phyloP scores from a whole-genome alignment of 192 early-diverging fungal genomes.

The Endogone sp. region DNA sequence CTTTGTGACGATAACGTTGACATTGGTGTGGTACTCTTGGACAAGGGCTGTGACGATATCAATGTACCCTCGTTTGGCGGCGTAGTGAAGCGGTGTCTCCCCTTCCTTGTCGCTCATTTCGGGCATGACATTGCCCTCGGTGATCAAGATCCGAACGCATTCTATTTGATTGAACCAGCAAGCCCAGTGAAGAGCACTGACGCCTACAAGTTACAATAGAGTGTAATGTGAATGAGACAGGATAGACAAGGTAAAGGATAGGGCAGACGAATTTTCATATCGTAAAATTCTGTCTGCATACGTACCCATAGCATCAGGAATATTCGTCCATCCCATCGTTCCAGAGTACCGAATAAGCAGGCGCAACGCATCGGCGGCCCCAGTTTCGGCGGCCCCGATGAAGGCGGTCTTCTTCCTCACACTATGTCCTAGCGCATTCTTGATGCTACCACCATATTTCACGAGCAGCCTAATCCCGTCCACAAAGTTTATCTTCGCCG shows the following conservation, averaged over 20 bases:
- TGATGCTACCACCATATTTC: conserved; percentile 22
- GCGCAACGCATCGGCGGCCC: not conserved
- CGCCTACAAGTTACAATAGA: conserved; percentile 18
- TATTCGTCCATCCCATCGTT: conserved; percentile 7
- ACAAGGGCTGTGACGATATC: conserved; percentile 39
- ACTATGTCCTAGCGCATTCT: conserved; percentile 14
- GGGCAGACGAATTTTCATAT: no score
- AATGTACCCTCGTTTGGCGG: conserved; percentile 32
- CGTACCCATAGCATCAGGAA: conserved; percentile 15
- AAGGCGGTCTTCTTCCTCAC: conserved; percentile 20
- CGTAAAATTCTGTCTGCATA: not conserved
- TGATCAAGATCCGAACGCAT: conserved; percentile 14
- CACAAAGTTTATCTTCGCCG: conserved; percentile 27
- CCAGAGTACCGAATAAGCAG: conserved; percentile 3
- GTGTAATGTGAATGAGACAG: not conserved
- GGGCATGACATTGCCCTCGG: conserved; percentile 11
- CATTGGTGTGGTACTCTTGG: conserved; percentile 19
- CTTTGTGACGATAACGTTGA: conserved; percentile 25
- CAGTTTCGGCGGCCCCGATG: conserved; percentile 14
- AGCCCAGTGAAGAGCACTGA: conserved; percentile 28
- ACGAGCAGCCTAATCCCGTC: conserved; percentile 25
- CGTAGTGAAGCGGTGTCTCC: conserved; percentile 33
- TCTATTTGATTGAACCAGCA: conserved; percentile 21
- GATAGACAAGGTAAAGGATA: not conserved
- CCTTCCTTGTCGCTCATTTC: conserved; percentile 18